Percentiles rank a stretch among this genome's conserved stretches.
Conservation (phyloP, 768 basidiomycete species). For the Pulveroboletus sp. region DNA sequence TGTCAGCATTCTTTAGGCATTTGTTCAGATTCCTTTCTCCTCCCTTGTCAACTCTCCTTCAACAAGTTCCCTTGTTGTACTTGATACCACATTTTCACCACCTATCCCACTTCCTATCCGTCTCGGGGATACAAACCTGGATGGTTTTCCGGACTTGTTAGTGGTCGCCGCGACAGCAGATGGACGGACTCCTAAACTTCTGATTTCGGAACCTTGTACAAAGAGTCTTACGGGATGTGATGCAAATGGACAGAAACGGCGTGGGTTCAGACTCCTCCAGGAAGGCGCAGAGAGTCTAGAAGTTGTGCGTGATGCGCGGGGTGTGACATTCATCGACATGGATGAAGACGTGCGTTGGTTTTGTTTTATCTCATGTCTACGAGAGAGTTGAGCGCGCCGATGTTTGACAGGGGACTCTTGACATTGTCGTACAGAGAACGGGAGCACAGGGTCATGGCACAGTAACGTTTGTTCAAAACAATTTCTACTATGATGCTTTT, state of each 20-base stretch:
- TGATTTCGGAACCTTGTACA: slow-evolving; percentile 60
- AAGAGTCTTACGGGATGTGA: slow-evolving; percentile 55
- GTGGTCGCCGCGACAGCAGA: slow-evolving; percentile 43
- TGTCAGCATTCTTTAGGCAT: slow-evolving; percentile 41
- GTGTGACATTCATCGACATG: slow-evolving; percentile 80
- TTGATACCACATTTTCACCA: slow-evolving; percentile 62
- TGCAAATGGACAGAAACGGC: slow-evolving; percentile 42
- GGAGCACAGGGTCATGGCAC: slow-evolving; percentile 61
- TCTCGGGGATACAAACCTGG: slow-evolving; percentile 86
- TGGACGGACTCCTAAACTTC: slow-evolving; percentile 52
- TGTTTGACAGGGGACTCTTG: slow-evolving; percentile 70
- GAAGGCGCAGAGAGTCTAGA: slow-evolving; percentile 61
- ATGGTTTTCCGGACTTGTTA: slow-evolving; percentile 90
- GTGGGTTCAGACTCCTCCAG: slow-evolving; percentile 58
- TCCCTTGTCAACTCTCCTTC: slow-evolving; percentile 47
- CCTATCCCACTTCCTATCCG: slow-evolving; percentile 72
- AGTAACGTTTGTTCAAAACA: slow-evolving; percentile 86
- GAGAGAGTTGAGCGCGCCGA: not conserved
- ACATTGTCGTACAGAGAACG: slow-evolving; percentile 86
- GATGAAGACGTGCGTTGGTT: slow-evolving; percentile 82
- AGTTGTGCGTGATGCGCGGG: slow-evolving; percentile 70
- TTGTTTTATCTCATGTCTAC: not conserved
- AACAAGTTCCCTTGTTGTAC: slow-evolving; percentile 58
- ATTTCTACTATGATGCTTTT: slow-evolving; percentile 97
- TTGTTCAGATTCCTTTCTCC: slow-evolving; percentile 60